Conservation (phyloP, 2,329 filamentous ascomycete species). For the Elsinoe australis region DNA sequence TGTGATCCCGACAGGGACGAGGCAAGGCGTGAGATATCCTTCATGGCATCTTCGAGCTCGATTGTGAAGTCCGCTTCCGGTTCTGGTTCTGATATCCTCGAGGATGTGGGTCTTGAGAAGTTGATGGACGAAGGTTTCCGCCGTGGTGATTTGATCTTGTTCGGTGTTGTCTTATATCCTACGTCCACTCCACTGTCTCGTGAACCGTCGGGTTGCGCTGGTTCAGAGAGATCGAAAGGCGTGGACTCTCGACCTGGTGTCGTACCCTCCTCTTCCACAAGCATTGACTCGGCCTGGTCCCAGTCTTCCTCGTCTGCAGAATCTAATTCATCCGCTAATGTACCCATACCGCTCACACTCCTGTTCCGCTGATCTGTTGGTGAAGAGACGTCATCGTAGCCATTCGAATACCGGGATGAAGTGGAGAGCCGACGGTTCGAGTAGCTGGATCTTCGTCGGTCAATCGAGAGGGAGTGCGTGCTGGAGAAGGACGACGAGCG, state of each 20-base stretch:
- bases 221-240: conserved; percentile 1
- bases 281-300: conserved; percentile 24
- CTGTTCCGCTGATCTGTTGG: conserved; percentile 28
- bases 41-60: conserved; percentile 32
- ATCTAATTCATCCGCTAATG: conserved; percentile 72
- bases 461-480: conserved; percentile 38
- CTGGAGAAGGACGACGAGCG: conserved; percentile 37
- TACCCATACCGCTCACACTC: conserved; percentile 57
- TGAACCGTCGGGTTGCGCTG: conserved; percentile 28
- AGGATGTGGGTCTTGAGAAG: conserved; percentile 24
- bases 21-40: conserved; percentile 29
- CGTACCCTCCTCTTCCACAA: conserved; percentile 18
- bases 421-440: conserved; percentile 32
- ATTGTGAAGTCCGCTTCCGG: conserved; percentile 31
- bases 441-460: conserved; percentile 34
- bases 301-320: conserved; percentile 51
- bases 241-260: conserved; percentile 8
- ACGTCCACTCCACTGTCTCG: conserved; percentile 42
- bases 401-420: conserved; percentile 27
- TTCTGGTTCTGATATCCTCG: conserved; percentile 13
- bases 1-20: conserved; percentile 19
- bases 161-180: conserved; percentile 27
- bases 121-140: conserved; percentile 20
- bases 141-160: conserved; percentile 21
- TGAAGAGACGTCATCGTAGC: conserved; percentile 33